Conservation (phyloP, 2,329 filamentous ascomycete genomes). For the Nigrograna mackinnonii region DNA sequence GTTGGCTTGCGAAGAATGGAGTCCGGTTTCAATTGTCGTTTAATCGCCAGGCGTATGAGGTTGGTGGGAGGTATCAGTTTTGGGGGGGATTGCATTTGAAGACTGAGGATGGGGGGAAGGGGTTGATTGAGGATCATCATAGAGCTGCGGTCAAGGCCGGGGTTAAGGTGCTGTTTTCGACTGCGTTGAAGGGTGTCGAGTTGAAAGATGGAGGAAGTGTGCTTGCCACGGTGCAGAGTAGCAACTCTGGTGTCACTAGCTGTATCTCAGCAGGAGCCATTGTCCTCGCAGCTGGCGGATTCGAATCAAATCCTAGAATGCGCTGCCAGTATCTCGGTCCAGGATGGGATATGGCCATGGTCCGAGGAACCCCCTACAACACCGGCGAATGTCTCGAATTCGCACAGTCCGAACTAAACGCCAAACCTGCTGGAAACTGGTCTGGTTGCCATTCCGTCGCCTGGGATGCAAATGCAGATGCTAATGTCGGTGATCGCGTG, state of each 20-base stretch:
- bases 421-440: constrained; percentile 61
- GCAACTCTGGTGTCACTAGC: constrained; percentile 21
- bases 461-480: constrained; percentile 66
- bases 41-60: background rate
- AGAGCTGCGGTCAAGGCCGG: constrained; percentile 48
- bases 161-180: constrained; percentile 52
- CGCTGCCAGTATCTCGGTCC: constrained; percentile 60
- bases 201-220: constrained; percentile 35
- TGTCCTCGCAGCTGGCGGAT: constrained; percentile 64
- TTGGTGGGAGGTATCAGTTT: constrained; percentile 46
- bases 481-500: constrained; percentile 58
- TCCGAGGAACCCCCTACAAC: constrained; percentile 68
- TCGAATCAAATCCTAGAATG: constrained; percentile 64
- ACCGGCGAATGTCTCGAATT: constrained; percentile 62
- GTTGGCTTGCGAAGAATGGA: constrained; percentile 22
- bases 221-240: constrained; percentile 35
- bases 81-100: constrained; percentile 69
- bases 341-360: constrained; percentile 65
- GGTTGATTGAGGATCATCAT: constrained; percentile 56
- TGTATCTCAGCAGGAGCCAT: constrained; percentile 46
- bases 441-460: constrained; percentile 67
- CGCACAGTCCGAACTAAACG: constrained; percentile 53
- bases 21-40: background rate
- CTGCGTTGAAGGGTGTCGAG: constrained; percentile 48
- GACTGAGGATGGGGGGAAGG: constrained; percentile 63